Base-by-base conservation (phyloP, 2,329 filamentous ascomycete species). In the Phyllosticta paracitricarpa region DNA sequence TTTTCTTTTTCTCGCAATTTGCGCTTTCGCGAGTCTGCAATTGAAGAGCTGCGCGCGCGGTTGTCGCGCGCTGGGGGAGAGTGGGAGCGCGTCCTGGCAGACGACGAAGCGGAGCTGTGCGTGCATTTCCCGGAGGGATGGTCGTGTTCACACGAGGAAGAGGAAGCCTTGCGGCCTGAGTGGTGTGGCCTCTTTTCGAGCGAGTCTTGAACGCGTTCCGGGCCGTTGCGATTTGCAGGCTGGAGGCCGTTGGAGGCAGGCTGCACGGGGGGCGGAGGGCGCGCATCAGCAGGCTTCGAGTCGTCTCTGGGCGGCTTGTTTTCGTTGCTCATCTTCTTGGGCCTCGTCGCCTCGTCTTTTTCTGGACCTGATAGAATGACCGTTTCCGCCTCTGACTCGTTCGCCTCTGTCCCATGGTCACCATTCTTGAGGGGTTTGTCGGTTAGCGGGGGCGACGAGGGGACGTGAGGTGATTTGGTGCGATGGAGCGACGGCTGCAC, bases 301-400 rank as follows among this genome's bases (percentile, higher is more conserved):
- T 56, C 54, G 4, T 62, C 60, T 33, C 28, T 51, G 51, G 55
- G 61, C n/a, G 64, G 64, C 59, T 70, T 65, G 54, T 68, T 65
- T 62, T 71, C 69, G 61, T 73, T 76, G 69, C 75, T 73, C 64
- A 68, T 62, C 68, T 74, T 74, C 65, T 66, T 65, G 30, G 59
- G 59, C 59, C 55, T 61, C 51, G 56, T 54, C 54, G 55, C 40
- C 54, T 61, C 59, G 14, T 61, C 59, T 28, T 62, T 57, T 57
- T 62, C 56, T 35, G 60, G 30, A 10, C 59, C 59, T n/a, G 71
- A 75, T 56, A 78, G 72, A 48, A 80, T 76, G 62, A 79, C 74
- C 33, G 78, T 80, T 69, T 80, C 78, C 58, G 78, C 78, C 68
- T 81, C 78, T 17, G 77, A 79, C 65, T 78, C 76, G 65, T 74